These are phyloP conservation scores for Diutina neorugosa DNA, from an alignment of 1,139 yeast genomes.

Conservation along the genomic window DNA sequence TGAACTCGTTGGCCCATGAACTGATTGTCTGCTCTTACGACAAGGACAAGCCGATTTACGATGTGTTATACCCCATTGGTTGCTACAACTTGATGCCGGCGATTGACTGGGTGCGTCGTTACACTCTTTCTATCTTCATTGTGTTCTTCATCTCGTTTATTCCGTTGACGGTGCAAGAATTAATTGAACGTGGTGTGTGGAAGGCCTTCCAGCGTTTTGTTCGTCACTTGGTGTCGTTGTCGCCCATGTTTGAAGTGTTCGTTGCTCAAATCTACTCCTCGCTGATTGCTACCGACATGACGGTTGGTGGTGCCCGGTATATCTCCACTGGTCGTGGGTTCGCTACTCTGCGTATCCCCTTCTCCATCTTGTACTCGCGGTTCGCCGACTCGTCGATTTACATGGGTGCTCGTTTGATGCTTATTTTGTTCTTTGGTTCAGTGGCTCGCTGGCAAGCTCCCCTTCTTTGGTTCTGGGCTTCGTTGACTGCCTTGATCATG, in stretches of 20 bases:
- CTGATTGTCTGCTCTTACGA: constrained; percentile 77
- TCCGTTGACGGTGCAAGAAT: constrained; percentile 92
- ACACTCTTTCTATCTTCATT: constrained; percentile 93
- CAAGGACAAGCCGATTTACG: constrained; percentile 76
- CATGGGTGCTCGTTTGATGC: constrained; percentile 85
- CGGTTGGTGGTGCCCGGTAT: constrained; percentile 99
- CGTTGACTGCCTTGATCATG: constrained; percentile 77
- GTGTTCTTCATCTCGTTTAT: constrained; percentile 96
- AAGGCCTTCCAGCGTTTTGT: constrained; percentile 83
- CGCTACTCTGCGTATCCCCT: constrained; percentile 97
- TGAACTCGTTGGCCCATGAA: constrained; percentile 87
- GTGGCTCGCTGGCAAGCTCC: constrained; percentile 97
- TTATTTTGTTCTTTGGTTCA: constrained; percentile 85
- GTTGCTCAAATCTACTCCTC: constrained; percentile 96
- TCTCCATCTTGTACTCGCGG: constrained; percentile 88
- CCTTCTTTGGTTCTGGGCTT: constrained; percentile 96
- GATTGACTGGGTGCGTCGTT: constrained; percentile 94
- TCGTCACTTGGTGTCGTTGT: constrained; percentile 80
- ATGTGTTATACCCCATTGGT: constrained; percentile 75
- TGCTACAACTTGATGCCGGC: constrained; percentile 90
- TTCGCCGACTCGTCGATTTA: constrained; percentile 96
- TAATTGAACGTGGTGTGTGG: constrained; percentile 97
- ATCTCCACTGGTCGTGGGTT: constrained; percentile 99
- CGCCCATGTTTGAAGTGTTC: constrained; percentile 96
- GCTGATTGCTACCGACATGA: constrained; percentile 79